These are phyloP conservation scores for Evernia prunastri DNA, from an alignment of 495 filamentous ascomycete species.

Conservation along the genomic window DNA sequence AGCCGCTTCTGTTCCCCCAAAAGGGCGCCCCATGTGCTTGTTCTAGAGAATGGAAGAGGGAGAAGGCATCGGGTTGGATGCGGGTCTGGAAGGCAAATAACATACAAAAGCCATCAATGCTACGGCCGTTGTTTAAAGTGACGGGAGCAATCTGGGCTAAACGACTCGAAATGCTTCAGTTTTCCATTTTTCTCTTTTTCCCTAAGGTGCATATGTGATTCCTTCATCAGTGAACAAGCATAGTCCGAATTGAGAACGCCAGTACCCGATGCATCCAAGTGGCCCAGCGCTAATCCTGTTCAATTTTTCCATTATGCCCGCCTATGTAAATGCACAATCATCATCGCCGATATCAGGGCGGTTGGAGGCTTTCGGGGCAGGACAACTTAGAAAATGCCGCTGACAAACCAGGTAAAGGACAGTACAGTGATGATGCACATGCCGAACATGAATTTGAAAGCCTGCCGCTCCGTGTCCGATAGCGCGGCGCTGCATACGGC, in stretches of 20 bases:
- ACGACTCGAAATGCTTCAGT: background rate
- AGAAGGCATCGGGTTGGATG: background rate
- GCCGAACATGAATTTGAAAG: slow-evolving; percentile 63
- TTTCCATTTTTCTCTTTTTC: background rate
- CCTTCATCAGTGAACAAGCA: background rate
- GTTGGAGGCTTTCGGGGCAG: background rate
- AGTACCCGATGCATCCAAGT: slow-evolving; percentile 8
- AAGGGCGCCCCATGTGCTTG: background rate
- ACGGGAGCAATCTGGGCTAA: background rate
- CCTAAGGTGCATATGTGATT: background rate
- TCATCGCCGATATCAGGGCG: background rate
- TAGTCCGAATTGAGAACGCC: background rate
- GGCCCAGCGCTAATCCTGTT: background rate
- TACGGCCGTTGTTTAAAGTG: background rate
- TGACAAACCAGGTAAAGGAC: slow-evolving; percentile 86
- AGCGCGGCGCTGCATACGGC: slow-evolving; percentile 69
- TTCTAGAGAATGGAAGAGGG: background rate
- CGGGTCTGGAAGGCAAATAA: background rate
- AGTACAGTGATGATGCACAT: slow-evolving; percentile 72
- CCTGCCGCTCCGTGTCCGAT: slow-evolving; percentile 55
- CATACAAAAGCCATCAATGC: background rate
- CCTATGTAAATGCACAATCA: slow-evolving; percentile 11
- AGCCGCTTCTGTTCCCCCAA: background rate
- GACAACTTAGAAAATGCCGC: slow-evolving; percentile 48
- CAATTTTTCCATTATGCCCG: background rate